A percentile compares a stretch with the other conserved stretches of the same genome.
These are phyloP conservation scores for Phlebiopsis flavidoalba DNA, from an alignment of 768 basidiomycete genomes.

Conservation along the genomic window DNA sequence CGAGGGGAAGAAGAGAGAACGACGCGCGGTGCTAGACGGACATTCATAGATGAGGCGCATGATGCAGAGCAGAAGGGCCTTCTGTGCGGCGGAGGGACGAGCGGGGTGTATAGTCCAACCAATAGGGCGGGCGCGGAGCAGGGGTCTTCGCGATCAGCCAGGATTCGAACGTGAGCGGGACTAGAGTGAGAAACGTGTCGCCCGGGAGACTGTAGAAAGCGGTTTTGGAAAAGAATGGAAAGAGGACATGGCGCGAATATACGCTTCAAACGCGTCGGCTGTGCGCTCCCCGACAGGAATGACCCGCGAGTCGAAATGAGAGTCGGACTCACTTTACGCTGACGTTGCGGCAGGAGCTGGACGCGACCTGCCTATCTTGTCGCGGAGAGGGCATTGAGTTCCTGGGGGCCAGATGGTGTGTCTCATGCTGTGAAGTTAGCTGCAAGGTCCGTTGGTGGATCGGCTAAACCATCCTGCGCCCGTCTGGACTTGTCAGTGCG, in stretches of 20 bases:
- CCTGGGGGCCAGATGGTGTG: slow-evolving; percentile 31
- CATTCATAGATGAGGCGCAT: neutral
- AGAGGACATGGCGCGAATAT: slow-evolving; percentile 25
- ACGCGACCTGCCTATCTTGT: slow-evolving; percentile 38
- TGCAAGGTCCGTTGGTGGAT: neutral
- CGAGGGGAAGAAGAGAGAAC: neutral
- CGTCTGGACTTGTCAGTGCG: neutral
- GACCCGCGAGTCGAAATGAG: slow-evolving; percentile 23
- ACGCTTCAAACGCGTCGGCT: slow-evolving; percentile 10
- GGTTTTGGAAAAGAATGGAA: neutral
- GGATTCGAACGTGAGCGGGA: slow-evolving; percentile 10
- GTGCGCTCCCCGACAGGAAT: slow-evolving; percentile 10
- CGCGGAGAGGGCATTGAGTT: slow-evolving; percentile 30
- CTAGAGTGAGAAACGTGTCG: neutral
- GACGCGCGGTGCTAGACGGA: neutral
- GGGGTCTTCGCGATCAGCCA: slow-evolving; percentile 29
- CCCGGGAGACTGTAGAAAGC: neutral
- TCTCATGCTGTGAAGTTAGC: slow-evolving; percentile 6
- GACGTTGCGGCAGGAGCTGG: slow-evolving; percentile 26
- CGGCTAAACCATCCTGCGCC: neutral
- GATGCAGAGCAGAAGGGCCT: neutral
- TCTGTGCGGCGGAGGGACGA: slow-evolving; percentile 24
- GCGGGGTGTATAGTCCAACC: slow-evolving; percentile 10
- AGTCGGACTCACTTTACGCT: slow-evolving; percentile 36
- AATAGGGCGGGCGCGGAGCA: slow-evolving; percentile 4